Evolutionary conservation across 352 stramenopile species (phyloP), one percentile per base, ranked within the genome.

Genomic region (Globisporangium solare): DNA sequence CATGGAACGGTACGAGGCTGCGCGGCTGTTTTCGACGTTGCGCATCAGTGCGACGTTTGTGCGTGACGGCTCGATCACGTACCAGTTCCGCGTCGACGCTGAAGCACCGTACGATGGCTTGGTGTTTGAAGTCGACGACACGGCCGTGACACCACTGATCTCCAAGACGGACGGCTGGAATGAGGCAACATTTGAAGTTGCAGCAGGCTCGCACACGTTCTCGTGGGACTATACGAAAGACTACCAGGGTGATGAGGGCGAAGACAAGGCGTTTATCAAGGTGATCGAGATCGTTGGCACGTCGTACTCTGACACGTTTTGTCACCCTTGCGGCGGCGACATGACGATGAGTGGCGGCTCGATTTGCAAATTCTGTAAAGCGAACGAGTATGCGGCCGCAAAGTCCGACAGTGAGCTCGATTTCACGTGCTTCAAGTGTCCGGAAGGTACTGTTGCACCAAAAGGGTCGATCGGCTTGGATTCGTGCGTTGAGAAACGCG

Each of bases 141-240:
- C 78, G 39, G 72, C 74, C 46, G 68, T 69, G 10, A 73, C 79
- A 27, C 56, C 61, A 6, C 54, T 89, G 2, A 54, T 90, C 10
- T 91, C 84, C 0, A 75, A 79, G 41, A 83, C 81, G 6, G 70
- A 90, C 45, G 84, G 76, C 0, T 94, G 82, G 81, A 66, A 79
- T 41, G 84, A 94, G 52, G 73, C 62, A 7, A 71, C 76, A 3
- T 80, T 82, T 22, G 54, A 74, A 11, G 79, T 94, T 2, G 53
- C 67, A 0, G 60, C 76, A 18, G 84, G 84, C 12, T 70, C 79
- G 10, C 84, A 94, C 54, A 79, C 79, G 17, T 74, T 94, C 53
- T 71, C 73, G 46, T 94, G 84, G 84, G 77, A 91, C 51, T 94
- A 89, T 58, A 78, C 83, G 17, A 94, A 92, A 63, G 78, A 91